Evolutionary conservation across 2,329 filamentous ascomycete species (phyloP), one percentile per base, ranked within the genome.

Genomic region (Ceratocystiopsis sp.): DNA sequence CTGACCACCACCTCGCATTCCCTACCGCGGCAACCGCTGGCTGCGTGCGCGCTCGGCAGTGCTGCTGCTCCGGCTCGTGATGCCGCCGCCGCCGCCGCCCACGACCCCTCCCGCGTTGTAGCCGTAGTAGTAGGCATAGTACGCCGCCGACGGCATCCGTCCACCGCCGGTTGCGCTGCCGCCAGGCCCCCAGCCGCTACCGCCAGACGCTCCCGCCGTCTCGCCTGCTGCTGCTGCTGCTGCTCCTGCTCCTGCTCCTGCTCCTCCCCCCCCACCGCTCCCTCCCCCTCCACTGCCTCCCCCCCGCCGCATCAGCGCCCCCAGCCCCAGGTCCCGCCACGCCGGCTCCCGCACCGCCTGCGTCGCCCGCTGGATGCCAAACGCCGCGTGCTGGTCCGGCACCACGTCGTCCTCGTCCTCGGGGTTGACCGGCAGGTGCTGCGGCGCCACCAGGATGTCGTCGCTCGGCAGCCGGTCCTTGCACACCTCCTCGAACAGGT

Each of bases 391-490:
- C 62, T 91, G 84, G 59, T 91, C 83, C 0, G 84, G 84, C 5
- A 91, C 84, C 4, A 91, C 80, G 55, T 91, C 84, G 55, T 91
- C 84, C 61, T 91, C 83, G 57, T 91, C 84, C 59, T 91, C 84
- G 0, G 84, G 84, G 57, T 91, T 89, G 55, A 86, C 69, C 36
- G 84, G 84, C 57, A 85, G 82, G 56, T 86, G 75, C 48, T 84
- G 75, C 9, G 76, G 75, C 33, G 80, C 75, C n/a, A 93, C 80
- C 59, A 83, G 82, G 56, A 91, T 83, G 45, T 87, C 81, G 61
- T 91, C 84, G 48, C 71, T 66, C n/a, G 78, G 77, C 38, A 82
- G 70, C 54, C 69, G 72, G 62, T 80, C 76, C 56, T 73, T 74
- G 68, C 75, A 79, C 55, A 81, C 80, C 58, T 80, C 77, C 57